These are phyloP conservation scores for Begonia masoniana DNA, from an alignment of 306 rosid genomes.

Conservation along the genomic window DNA sequence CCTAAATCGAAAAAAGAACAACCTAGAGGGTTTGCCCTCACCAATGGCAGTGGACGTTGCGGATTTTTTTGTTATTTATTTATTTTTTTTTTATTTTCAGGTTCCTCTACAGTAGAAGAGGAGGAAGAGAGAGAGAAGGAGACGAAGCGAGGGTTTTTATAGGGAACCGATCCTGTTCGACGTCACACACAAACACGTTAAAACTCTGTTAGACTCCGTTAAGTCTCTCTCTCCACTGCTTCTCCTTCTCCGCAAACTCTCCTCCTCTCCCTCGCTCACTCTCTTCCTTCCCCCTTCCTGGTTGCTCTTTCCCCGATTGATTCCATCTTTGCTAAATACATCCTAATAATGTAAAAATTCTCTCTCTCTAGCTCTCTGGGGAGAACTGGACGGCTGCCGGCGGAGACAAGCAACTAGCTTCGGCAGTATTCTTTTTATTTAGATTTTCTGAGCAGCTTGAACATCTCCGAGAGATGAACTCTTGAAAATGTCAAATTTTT, in stretches of 20 bases:
- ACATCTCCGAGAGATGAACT: constrained; percentile 75
- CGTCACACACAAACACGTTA: too few species aligned
- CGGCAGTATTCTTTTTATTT: constrained; percentile 1
- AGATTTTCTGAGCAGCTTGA: constrained; percentile 23
- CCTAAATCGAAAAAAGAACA: too few species aligned
- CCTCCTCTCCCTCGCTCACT: too few species aligned
- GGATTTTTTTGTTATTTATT: too few species aligned
- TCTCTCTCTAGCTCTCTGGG: constrained; percentile 16
- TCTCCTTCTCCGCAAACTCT: too few species aligned
- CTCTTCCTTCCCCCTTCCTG: too few species aligned
- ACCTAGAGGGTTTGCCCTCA: background rate
- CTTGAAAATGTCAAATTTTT: constrained; percentile 60
- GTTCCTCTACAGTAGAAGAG: background rate
- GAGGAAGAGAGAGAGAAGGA: background rate
- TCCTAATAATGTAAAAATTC: too few species aligned
- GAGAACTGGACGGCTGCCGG: constrained; percentile 49
- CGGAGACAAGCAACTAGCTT: constrained; percentile 29
- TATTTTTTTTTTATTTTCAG: background rate
- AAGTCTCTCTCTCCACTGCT: too few species aligned
- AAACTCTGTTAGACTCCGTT: too few species aligned
- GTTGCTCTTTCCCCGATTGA: too few species aligned
- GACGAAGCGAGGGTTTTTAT: background rate
- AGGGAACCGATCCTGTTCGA: background rate
- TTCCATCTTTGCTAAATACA: too few species aligned
- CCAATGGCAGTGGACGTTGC: background rate